A percentile compares a stretch with the other conserved stretches of the same genome.
Conservation (phyloP, 2,329 filamentous ascomycete genomes). For the Helicocarpus griseus region DNA sequence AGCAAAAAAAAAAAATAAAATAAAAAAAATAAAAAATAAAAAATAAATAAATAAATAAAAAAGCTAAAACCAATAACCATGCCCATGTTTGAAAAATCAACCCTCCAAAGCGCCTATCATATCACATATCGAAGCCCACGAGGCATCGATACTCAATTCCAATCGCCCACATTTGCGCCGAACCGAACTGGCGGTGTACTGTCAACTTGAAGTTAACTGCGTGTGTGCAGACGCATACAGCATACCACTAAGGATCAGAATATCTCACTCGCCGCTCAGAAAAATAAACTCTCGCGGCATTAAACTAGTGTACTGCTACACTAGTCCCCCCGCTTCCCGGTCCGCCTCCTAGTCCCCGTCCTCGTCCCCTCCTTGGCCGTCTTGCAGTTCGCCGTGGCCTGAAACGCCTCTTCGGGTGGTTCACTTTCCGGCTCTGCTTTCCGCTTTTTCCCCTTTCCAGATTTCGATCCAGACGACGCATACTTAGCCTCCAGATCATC, state of each 20-base stretch:
- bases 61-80: background rate
- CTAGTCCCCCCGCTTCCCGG: background rate
- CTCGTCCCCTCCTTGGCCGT: slow-evolving; percentile 29
- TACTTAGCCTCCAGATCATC: slow-evolving; percentile 73
- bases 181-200: background rate
- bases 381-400: slow-evolving; percentile 2
- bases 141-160: background rate
- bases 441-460: slow-evolving; percentile 37
- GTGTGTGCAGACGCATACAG: background rate
- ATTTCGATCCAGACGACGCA: slow-evolving; percentile 22
- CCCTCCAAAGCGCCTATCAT: background rate
- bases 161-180: background rate
- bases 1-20: background rate
- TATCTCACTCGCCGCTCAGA: background rate
- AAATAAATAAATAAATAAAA: background rate
- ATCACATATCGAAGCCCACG: background rate
- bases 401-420: slow-evolving; percentile 55
- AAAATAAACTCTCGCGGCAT: no score
- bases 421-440: slow-evolving; percentile 44
- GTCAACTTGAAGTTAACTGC: no score
- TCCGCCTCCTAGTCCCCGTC: slow-evolving; percentile 16
- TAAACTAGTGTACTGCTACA: no score
- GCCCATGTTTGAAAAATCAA: background rate
- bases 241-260: background rate
- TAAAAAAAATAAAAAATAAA: background rate